These are phyloP conservation scores for Histomonas meleagridis DNA, from an alignment of 208 protist genomes.

Conservation along the genomic window DNA sequence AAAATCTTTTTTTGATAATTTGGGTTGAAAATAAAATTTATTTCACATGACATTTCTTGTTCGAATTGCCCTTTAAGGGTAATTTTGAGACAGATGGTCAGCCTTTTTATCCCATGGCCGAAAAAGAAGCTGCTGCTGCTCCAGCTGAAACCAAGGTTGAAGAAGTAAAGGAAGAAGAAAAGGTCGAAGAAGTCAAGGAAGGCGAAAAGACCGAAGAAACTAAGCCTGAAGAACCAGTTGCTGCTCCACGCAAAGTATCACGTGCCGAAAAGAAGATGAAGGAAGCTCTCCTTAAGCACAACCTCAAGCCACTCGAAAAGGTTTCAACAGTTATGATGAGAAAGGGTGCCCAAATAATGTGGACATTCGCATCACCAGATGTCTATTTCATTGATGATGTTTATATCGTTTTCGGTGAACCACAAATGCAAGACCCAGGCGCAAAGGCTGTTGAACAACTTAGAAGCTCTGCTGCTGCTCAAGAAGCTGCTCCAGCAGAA, in stretches of 20 bases:
- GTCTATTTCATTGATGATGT: not conserved
- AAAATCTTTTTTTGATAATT: no score
- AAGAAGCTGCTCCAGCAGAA: not conserved
- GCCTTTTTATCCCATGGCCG: no score
- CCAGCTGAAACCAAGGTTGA: not conserved
- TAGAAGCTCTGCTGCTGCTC: not conserved
- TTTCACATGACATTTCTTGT: no score
- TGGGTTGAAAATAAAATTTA: no score
- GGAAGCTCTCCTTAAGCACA: not conserved
- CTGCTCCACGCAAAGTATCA: not conserved
- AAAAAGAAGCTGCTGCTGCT: no score
- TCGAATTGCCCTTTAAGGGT: no score
- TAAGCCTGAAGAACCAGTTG: not conserved
- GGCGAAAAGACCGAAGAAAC: no score
- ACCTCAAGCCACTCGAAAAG: constrained; percentile 2
- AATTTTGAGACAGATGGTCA: no score
- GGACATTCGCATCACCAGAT: not conserved
- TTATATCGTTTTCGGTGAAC: not conserved
- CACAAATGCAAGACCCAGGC: not conserved
- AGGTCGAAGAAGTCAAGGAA: not conserved
- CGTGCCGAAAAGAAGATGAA: constrained; percentile 3
- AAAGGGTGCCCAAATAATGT: not conserved
- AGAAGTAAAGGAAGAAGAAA: not conserved
- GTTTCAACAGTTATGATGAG: not conserved
- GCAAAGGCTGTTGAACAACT: not conserved